A percentile compares a stretch with the other conserved stretches of the same genome.
These are phyloP conservation scores for Aphanocladium album DNA, from an alignment of 2,329 filamentous ascomycete species.

Conservation along the genomic window DNA sequence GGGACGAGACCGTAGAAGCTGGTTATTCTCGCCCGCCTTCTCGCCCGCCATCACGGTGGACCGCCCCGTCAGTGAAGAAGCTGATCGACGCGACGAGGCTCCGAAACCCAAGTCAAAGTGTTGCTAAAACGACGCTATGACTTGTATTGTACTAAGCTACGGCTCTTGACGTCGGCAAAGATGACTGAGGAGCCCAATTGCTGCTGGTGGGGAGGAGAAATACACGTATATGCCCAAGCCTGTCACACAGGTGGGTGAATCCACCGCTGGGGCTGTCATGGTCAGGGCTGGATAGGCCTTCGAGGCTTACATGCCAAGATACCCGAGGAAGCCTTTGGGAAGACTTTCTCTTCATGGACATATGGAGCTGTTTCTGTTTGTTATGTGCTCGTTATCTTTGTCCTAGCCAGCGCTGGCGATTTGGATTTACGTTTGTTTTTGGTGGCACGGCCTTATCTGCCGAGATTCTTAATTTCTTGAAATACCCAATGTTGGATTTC, in stretches of 20 bases:
- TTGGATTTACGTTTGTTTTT: neutral
- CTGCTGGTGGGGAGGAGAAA: neutral
- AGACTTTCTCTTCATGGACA: neutral
- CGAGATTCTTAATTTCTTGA: neutral
- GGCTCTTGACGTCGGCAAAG: neutral
- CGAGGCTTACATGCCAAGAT: neutral
- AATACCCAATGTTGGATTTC: neutral
- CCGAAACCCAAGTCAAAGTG: conserved; percentile 22
- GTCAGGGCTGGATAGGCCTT: too few relatives aligned
- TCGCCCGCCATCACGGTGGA: conserved; percentile 47
- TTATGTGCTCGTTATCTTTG: neutral
- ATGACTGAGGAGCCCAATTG: neutral
- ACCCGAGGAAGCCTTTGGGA: neutral
- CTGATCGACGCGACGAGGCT: conserved; percentile 14
- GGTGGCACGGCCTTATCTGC: neutral
- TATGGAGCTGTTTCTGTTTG: conserved; percentile 5
- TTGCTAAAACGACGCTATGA: conserved; percentile 16
- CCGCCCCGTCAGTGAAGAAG: conserved; percentile 29
- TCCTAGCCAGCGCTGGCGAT: neutral
- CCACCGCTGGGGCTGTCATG: neutral
- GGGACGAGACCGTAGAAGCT: conserved; percentile 53
- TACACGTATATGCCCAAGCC: neutral
- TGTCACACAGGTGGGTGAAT: neutral
- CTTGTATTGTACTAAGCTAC: neutral
- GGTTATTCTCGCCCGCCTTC: conserved; percentile 53